phyloP scores from a whole-genome alignment of 768 basidiomycete species.

The Myochromella boudieri region DNA sequence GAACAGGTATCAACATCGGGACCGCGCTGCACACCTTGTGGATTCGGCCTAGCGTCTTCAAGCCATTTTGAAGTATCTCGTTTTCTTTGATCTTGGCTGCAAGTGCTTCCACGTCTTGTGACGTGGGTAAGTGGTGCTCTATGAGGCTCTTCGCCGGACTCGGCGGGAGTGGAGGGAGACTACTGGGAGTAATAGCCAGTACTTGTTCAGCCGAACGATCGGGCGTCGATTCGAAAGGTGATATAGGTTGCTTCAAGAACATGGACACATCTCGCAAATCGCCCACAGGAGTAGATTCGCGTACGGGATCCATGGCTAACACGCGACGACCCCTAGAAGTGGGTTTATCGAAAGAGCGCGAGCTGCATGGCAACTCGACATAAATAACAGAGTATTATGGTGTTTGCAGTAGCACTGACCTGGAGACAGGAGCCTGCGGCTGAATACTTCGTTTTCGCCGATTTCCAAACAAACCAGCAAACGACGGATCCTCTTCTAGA shows the following conservation, averaged over 20 bases:
- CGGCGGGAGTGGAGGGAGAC: constrained; percentile 36
- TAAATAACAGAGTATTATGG: neutral
- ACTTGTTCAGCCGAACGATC: constrained; percentile 22
- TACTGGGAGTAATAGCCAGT: constrained; percentile 32
- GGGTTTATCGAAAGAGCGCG: constrained; percentile 7
- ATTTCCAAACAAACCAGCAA: constrained; percentile 51
- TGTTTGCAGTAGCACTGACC: neutral
- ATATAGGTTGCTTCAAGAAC: constrained; percentile 47
- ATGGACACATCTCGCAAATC: constrained; percentile 52
- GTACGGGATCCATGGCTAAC: constrained; percentile 37
- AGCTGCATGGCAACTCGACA: constrained; percentile 5
- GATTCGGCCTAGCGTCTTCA: constrained; percentile 34
- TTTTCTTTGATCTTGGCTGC: constrained; percentile 32
- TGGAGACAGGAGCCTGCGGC: constrained; percentile 25
- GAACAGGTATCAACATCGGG: neutral
- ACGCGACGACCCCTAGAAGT: constrained; percentile 22
- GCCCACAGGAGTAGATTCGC: constrained; percentile 48
- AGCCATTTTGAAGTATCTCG: constrained; percentile 34
- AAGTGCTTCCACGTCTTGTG: constrained; percentile 29
- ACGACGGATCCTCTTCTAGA: constrained; percentile 56
- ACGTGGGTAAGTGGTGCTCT: constrained; percentile 29
- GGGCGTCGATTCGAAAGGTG: constrained; percentile 32
- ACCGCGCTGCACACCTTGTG: constrained; percentile 32
- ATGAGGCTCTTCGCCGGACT: constrained; percentile 41
- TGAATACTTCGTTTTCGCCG: constrained; percentile 44